Evolutionary conservation across 768 basidiomycete species (phyloP).

Genomic region (Lactifluus rugatus): DNA sequence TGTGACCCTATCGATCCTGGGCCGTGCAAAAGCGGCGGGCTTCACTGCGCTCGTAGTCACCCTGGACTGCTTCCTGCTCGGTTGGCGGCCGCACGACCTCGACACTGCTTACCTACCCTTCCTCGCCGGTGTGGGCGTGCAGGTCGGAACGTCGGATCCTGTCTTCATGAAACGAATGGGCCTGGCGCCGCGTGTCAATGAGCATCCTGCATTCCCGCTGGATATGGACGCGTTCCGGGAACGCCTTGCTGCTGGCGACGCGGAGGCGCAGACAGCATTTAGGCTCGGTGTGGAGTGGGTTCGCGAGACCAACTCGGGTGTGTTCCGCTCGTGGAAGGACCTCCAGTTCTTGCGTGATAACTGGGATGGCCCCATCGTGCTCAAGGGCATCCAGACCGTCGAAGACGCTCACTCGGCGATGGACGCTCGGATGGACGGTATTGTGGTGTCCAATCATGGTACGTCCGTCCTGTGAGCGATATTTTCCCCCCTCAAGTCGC

Average conservation of each 20-base stretch:
- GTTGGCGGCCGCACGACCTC: slow-evolving; percentile 73
- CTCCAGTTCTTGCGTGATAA: slow-evolving; percentile 55
- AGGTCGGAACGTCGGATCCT: slow-evolving; percentile 65
- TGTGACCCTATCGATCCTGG: slow-evolving; percentile 52
- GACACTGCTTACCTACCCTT: slow-evolving; percentile 58
- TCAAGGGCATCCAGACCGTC: slow-evolving; percentile 69
- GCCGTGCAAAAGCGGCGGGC: slow-evolving; percentile 53
- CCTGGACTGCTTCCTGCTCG: slow-evolving; percentile 61
- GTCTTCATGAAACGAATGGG: slow-evolving; percentile 59
- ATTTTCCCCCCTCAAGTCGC: too few species aligned
- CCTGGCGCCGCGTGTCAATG: slow-evolving; percentile 34
- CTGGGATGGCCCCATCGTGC: slow-evolving; percentile 68
- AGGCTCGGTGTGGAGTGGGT: slow-evolving; percentile 55
- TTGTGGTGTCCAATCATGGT: slow-evolving; percentile 79
- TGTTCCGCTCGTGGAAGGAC: slow-evolving; percentile 62
- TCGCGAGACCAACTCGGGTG: slow-evolving; percentile 53
- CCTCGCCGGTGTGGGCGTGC: slow-evolving; percentile 50
- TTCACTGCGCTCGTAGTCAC: slow-evolving; percentile 71
- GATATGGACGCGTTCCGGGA: slow-evolving; percentile 39
- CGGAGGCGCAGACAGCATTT: slow-evolving; percentile 30
- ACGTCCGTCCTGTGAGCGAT: slow-evolving; percentile 15
- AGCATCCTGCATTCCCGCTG: slow-evolving; percentile 48
- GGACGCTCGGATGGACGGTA: slow-evolving; percentile 55
- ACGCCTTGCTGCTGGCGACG: slow-evolving; percentile 38
- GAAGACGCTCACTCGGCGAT: slow-evolving; percentile 64